Evolutionary conservation across 306 rosid genomes (phyloP).

Genomic region (Trifolium subterraneum): DNA sequence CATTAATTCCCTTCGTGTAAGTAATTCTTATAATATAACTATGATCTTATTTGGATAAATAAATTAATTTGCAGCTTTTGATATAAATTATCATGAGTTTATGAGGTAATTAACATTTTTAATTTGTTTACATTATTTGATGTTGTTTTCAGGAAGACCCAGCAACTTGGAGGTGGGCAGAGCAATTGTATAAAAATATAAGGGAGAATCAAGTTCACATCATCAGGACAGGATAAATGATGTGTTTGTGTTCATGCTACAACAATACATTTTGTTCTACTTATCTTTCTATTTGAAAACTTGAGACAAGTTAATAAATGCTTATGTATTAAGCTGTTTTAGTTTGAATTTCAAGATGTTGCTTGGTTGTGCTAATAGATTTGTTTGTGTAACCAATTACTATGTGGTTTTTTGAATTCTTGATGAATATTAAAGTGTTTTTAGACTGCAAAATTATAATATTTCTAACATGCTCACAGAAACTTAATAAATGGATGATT

Average conservation of each 20-base stretch:
- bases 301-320: neutral
- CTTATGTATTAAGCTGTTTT: neutral
- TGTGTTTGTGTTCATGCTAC: conserved; percentile 18
- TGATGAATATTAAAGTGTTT: neutral
- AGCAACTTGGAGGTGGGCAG: too few species aligned
- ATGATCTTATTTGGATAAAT: neutral
- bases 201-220: conserved; percentile 12
- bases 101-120: too few species aligned
- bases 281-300: neutral
- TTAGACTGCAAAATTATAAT: too few species aligned
- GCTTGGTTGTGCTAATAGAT: neutral
- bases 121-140: too few species aligned
- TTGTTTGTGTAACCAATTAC: neutral
- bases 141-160: too few species aligned
- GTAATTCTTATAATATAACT: neutral
- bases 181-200: too few species aligned
- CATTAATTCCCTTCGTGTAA: conserved; percentile 69
- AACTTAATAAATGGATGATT: too few species aligned
- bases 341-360: neutral
- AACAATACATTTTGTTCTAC: neutral
- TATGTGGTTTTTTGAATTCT: neutral
- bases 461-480: too few species aligned
- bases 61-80: too few species aligned
- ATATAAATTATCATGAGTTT: too few species aligned
- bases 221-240: conserved; percentile 25